These are phyloP conservation scores for Xylariaceae sp. DNA, from an alignment of 2,329 filamentous ascomycete genomes.

Conservation along the genomic window DNA sequence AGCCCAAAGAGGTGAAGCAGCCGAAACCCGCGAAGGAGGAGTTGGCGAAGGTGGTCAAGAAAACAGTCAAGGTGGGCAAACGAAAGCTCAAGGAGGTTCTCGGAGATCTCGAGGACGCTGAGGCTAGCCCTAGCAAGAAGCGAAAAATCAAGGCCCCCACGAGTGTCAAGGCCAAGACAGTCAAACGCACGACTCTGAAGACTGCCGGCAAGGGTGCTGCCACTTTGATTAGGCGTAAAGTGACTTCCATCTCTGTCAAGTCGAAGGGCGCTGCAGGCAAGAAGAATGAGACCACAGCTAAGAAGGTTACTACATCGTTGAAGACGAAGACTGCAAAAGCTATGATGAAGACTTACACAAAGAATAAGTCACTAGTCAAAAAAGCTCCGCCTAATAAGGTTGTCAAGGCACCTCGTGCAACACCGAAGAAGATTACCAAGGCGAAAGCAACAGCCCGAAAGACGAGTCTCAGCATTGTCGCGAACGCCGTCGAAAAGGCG, in stretches of 20 bases:
- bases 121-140: constrained; percentile 37
- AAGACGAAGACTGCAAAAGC: constrained; percentile 28
- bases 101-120: constrained; percentile 35
- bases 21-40: constrained; percentile 43
- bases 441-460: constrained; percentile 17
- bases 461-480: constrained; percentile 24
- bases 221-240: constrained; percentile 36
- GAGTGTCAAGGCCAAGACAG: constrained; percentile 34
- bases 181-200: constrained; percentile 28
- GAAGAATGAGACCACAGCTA: constrained; percentile 19
- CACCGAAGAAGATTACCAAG: constrained; percentile 23
- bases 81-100: constrained; percentile 54
- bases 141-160: constrained; percentile 42
- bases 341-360: constrained; percentile 29
- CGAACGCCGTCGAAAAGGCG: constrained; percentile 16
- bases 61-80: constrained; percentile 46
- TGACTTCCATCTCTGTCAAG: constrained; percentile 37
- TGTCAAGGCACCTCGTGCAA: not conserved
- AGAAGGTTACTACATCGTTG: constrained; percentile 22
- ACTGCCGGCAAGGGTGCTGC: constrained; percentile 33
- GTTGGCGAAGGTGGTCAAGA: constrained; percentile 31
- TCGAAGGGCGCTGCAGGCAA: constrained; percentile 30
- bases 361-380: constrained; percentile 20
- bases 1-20: constrained; percentile 52
- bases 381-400: constrained; percentile 6